Evolutionary conservation across 2,329 filamentous ascomycete species (phyloP).

Genomic region (Hortaea werneckii): DNA sequence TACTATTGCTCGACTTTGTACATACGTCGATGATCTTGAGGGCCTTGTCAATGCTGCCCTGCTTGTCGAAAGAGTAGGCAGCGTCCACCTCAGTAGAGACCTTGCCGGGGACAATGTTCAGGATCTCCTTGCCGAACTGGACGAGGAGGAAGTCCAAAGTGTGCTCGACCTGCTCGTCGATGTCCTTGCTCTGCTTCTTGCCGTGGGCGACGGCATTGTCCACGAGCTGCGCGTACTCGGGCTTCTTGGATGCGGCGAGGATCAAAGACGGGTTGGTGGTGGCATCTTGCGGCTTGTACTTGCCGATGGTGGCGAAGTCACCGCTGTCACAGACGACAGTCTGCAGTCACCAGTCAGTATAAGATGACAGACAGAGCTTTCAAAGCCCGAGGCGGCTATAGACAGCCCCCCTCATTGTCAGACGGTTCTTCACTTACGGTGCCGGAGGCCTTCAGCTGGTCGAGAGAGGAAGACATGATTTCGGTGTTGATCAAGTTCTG

Average conservation of each 20-base stretch:
- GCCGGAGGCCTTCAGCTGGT: slow-evolving; percentile 93
- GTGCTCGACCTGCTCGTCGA: slow-evolving; percentile 77
- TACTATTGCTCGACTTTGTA: slow-evolving; percentile 6
- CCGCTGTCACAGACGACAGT: slow-evolving; percentile 96
- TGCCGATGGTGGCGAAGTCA: slow-evolving; percentile 76
- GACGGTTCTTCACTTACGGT: slow-evolving; percentile 56
- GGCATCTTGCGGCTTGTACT: slow-evolving; percentile 99
- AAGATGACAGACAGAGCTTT: neutral
- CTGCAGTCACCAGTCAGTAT: slow-evolving; percentile 33
- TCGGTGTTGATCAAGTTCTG: neutral
- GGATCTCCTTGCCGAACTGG: slow-evolving; percentile 95
- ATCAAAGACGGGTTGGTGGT: slow-evolving; percentile 99
- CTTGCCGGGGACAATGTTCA: slow-evolving; percentile 93
- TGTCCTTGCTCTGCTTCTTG: slow-evolving; percentile 57
- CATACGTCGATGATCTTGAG: slow-evolving; percentile 90
- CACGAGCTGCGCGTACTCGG: slow-evolving; percentile 88
- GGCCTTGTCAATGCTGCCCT: slow-evolving; percentile 89
- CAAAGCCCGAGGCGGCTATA: neutral
- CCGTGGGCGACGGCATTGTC: slow-evolving; percentile 76
- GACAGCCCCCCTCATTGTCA: neutral
- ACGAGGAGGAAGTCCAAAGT: slow-evolving; percentile 91
- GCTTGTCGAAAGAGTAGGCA: slow-evolving; percentile 85
- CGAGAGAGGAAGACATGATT: slow-evolving; percentile 76
- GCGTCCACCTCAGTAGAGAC: slow-evolving; percentile 98
- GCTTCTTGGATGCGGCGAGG: slow-evolving; percentile 94